Evolutionary conservation across 2,329 filamentous ascomycete species (phyloP).

Genomic region (Chaetoscypha palmicola): DNA sequence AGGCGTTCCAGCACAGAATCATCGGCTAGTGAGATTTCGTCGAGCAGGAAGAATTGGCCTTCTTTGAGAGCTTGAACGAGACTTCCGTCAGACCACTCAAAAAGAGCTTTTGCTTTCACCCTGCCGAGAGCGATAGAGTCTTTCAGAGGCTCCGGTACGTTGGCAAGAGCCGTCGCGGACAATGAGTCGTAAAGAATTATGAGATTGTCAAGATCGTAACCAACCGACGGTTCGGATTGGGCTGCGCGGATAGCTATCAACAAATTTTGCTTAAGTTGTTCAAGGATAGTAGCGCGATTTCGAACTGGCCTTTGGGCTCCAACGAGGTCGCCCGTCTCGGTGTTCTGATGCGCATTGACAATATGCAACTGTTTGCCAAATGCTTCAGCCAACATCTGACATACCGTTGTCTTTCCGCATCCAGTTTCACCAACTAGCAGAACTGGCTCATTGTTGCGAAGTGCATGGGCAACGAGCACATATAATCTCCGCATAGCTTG

Average conservation of each 20-base stretch:
- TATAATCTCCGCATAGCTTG: constrained; percentile 88
- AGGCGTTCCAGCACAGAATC: constrained; percentile 94
- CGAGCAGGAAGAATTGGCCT: constrained; percentile 85
- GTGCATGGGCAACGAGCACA: constrained; percentile 76
- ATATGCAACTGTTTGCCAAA: constrained; percentile 71
- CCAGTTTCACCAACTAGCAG: constrained; percentile 94
- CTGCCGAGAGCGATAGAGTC: constrained; percentile 39
- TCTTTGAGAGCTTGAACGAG: constrained; percentile 89
- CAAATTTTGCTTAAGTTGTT: constrained; percentile 58
- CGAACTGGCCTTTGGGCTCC: constrained; percentile 88
- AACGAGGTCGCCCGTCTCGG: constrained; percentile 94
- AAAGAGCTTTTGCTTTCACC: constrained; percentile 72
- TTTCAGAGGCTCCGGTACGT: constrained; percentile 27
- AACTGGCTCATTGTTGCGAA: constrained; percentile 88
- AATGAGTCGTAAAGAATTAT: constrained; percentile 36
- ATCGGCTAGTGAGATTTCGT: constrained; percentile 96
- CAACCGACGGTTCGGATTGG: constrained; percentile 46
- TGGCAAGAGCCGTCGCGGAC: constrained; percentile 40
- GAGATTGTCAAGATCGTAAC: constrained; percentile 52
- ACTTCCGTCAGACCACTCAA: constrained; percentile 94
- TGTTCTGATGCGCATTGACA: constrained; percentile 96
- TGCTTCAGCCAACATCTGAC: constrained; percentile 82
- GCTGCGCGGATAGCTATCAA: constrained; percentile 34
- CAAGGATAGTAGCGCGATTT: constrained; percentile 69
- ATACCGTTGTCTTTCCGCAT: constrained; percentile 95